These are phyloP conservation scores for Wickerhamiella spandovensis DNA, from an alignment of 805 yeast species.

Conservation along the genomic window DNA sequence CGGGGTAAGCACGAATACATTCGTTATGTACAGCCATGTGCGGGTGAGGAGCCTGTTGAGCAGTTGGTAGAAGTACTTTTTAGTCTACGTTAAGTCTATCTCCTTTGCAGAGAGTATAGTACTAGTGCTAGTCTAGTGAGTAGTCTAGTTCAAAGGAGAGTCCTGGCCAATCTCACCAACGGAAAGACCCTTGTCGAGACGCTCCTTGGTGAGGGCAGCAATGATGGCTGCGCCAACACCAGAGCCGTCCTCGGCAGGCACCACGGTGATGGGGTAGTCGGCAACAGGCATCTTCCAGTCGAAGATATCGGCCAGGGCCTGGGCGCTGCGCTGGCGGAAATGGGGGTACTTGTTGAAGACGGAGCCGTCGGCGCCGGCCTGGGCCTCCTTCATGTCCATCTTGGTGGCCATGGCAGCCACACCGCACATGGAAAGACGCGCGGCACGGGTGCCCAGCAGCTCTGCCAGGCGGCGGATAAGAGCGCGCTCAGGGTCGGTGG, in stretches of 20 bases:
- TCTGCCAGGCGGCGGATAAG: slow-evolving; percentile 73
- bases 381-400: slow-evolving; percentile 54
- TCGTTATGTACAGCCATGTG: too few relatives aligned
- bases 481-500: slow-evolving; percentile 68
- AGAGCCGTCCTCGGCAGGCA: slow-evolving; percentile 94
- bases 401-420: slow-evolving; percentile 87
- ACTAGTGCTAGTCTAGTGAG: too few relatives aligned
- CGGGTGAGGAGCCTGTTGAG: too few relatives aligned
- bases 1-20: too few relatives aligned
- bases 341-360: slow-evolving; percentile 90
- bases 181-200: slow-evolving; percentile 48
- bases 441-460: slow-evolving; percentile 81
- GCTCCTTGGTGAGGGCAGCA: slow-evolving; percentile 82
- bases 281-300: slow-evolving; percentile 48
- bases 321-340: slow-evolving; percentile 79
- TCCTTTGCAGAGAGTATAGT: too few relatives aligned
- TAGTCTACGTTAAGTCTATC: too few relatives aligned
- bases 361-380: slow-evolving; percentile 96
- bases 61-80: too few relatives aligned
- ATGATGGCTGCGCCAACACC: slow-evolving; percentile 98
- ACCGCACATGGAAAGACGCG: slow-evolving; percentile 87
- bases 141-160: not conserved
- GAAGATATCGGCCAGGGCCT: slow-evolving; percentile 77
- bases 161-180: slow-evolving; percentile 19
- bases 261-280: slow-evolving; percentile 71